Base-by-base conservation (phyloP, 2,329 filamentous ascomycete species). In the Venturia oleaginea region DNA sequence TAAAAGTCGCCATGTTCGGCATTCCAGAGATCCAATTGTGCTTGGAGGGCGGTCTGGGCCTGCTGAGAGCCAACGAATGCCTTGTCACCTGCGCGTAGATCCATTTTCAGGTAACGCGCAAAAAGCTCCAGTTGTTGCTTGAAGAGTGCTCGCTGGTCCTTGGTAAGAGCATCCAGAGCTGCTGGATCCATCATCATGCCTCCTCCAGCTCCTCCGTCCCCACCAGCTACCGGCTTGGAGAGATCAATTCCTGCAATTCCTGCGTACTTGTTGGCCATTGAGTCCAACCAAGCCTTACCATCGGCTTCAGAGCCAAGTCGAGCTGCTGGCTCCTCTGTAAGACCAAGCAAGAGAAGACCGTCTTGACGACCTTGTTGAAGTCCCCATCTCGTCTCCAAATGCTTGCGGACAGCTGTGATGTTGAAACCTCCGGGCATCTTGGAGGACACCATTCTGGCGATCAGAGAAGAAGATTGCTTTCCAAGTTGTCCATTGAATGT, bases 131-230 rank as follows among this genome's bases (percentile, higher is more conserved):
- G 84, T 76, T 99, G 94, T 75, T 99, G 93, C 83, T 97, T 97
- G 86, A 97, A 97, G 1, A 99, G 83, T 32, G 91, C 89, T 68
- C 89, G 87, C 78, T 99, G 94, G 73, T 97, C 94, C 77, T 97
- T 97, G 72, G 94, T 99, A 63, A 99, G 83, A 17, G 94, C 94
- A 75, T 99, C 94, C 68, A 99, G 88, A 63, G 94, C 94, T 46
- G 93, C 94, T 10, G 94, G 94, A 72, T 99, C 94, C 92, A 99
- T 97, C 91, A 99, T 96, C 94, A 99, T 97, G 74, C 92, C 93
- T 68, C 85, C 89, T 65, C 82, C 85, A 67, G 84, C 89, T 64
- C 82, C 88, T 67, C 84, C 84, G 68, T 91, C 91, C 66, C 87
- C 88, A 62, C 88, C 85, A 32, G 90, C 84, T 24, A 80, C 73